Evolutionary conservation across 1,139 yeast species (phyloP).

Genomic region (Candida sanyaensis): DNA sequence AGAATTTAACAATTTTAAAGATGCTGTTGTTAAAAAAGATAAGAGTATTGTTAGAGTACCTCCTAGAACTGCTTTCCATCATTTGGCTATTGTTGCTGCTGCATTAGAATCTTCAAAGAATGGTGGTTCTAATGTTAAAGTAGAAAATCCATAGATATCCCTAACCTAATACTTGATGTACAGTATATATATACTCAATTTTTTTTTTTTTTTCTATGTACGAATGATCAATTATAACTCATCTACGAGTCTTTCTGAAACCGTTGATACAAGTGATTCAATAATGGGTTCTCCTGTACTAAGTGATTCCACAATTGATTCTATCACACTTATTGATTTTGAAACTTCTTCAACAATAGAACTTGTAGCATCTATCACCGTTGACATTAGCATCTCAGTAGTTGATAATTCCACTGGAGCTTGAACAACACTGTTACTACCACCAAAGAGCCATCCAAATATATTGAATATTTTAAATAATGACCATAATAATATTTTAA

Average conservation of each 20-base stretch:
- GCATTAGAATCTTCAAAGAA: constrained; percentile 68
- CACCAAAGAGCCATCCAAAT: constrained; percentile 27
- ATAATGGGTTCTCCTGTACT: constrained; percentile 1
- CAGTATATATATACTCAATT: not conserved
- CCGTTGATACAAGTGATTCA: not conserved
- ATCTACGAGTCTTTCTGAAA: constrained; percentile 9
- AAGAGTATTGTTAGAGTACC: constrained; percentile 57
- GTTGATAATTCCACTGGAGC: not conserved
- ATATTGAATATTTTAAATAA: constrained; percentile 48
- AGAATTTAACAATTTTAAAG: constrained; percentile 75
- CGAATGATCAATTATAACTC: constrained; percentile 10
- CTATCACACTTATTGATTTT: not conserved
- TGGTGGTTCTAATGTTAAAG: constrained; percentile 59
- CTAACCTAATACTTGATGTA: not conserved
- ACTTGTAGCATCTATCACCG: constrained; percentile 6
- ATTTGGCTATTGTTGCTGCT: constrained; percentile 86
- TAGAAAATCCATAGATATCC: constrained; percentile 32
- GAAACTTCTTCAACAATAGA: not conserved
- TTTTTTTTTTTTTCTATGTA: no score
- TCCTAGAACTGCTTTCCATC: constrained; percentile 85
- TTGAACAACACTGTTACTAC: not conserved
- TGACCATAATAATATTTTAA: constrained; percentile 59
- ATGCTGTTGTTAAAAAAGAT: constrained; percentile 66
- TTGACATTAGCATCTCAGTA: constrained; percentile 6
- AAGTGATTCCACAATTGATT: not conserved